Conservation (phyloP, 1,139 yeast genomes). For the Saccharomyces hybrid region DNA sequence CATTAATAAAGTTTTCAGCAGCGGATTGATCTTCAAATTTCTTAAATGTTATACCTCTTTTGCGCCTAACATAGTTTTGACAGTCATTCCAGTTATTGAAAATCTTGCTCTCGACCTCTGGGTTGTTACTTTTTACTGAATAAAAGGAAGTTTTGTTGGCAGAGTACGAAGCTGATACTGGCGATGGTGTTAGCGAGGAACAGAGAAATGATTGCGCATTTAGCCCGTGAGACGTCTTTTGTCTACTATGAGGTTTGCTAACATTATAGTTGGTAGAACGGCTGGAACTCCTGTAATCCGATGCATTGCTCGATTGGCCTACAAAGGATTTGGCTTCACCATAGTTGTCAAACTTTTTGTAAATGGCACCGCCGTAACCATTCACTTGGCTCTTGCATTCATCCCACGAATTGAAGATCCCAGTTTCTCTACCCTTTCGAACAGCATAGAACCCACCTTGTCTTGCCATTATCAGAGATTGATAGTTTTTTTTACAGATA, state of each 20-base stretch:
- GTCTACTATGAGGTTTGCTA: not conserved
- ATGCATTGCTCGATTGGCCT: slow-evolving; percentile 8
- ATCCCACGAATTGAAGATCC: slow-evolving; percentile 49
- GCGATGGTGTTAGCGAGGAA: not conserved
- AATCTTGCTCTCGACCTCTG: slow-evolving; percentile 29
- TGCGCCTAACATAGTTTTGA: slow-evolving; percentile 38
- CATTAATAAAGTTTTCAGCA: slow-evolving; percentile 34
- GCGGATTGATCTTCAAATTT: slow-evolving; percentile 36
- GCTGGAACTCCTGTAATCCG: not conserved
- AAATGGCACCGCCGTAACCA: slow-evolving; percentile 50
- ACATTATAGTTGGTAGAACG: no score
- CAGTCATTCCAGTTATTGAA: slow-evolving; percentile 43
- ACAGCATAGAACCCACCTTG: slow-evolving; percentile 47
- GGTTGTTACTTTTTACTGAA: slow-evolving; percentile 39
- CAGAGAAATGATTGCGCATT: not conserved
- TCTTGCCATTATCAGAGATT: slow-evolving; percentile 10
- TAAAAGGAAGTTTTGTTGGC: slow-evolving; percentile 7
- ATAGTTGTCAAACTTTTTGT: slow-evolving; percentile 43
- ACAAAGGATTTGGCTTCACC: slow-evolving; percentile 41
- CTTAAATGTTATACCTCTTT: slow-evolving; percentile 40
- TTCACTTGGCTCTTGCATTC: slow-evolving; percentile 40
- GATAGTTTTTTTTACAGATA: not conserved
- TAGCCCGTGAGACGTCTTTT: not conserved
- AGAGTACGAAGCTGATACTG: not conserved
- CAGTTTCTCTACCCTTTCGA: slow-evolving; percentile 45